Evolutionary conservation across 202 grass and related monocot genomes (phyloP), one percentile per base, ranked within the genome.

Genomic region (Miscanthus sacchariflorus): DNA sequence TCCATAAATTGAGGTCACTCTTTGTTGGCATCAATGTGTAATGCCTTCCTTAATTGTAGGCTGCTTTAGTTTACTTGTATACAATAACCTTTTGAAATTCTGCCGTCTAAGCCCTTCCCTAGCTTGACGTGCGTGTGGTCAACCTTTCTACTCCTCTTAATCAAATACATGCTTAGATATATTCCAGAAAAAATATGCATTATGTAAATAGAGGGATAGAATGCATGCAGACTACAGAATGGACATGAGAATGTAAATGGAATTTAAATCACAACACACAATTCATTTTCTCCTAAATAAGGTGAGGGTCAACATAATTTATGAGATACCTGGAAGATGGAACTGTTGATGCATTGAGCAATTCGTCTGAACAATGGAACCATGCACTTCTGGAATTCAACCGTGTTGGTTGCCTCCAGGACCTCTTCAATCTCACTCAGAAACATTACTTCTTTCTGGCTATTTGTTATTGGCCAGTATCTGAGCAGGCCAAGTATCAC

Each of bases 371-470:
- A 94, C 70, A 94, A 89, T 0, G 90, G 90, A 21, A 86, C 81
- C 93, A 94, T 90, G 36, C 84, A 94, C 72, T 92, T 88, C 76
- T 92, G 93, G 76, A 92, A 90, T 77, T 94, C 93, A 2, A 71
- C 72, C 21, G 65, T 50, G 78, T 46, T 88, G 44, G 93, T 92
- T 50, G 85, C 77, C 76, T 94, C 93, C 67, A 94, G 81, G 70
- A 92, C 78, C 82, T 94, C 93, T 80, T 94, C 90, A 61, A 94
- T 76, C 82, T 92, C 90, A 75, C 93, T 94, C 85, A 94, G 74
- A 86, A 94, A 92, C 93, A 94, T 92, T 59, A 94, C 87, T 80
- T 94, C 92, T 56, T 94, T 94, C 84, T 94, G 93, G 79, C 90
- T 86, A 78, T 83, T 92, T 85, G 93, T 94, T 84, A 94, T 75